phyloP scores from a whole-genome alignment of 371 early-diverging fungal genomes.

The Mortierella sp. region DNA sequence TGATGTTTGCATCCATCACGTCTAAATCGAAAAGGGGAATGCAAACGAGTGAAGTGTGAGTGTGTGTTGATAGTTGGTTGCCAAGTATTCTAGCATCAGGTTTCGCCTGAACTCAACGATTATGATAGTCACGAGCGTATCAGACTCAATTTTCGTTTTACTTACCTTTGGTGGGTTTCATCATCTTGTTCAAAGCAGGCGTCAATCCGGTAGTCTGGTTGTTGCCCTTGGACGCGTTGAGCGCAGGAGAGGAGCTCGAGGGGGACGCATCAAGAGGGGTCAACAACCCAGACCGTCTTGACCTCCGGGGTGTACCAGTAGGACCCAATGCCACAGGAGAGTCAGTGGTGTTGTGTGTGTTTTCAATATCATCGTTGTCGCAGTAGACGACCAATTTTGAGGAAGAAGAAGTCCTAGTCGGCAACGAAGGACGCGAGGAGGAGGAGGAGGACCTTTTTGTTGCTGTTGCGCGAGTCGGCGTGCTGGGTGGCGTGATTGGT shows the following conservation, averaged over 20 bases:
- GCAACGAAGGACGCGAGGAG: not conserved
- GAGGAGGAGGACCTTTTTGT: conserved; percentile 12
- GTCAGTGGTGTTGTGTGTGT: not conserved
- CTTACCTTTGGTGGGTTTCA: conserved; percentile 26
- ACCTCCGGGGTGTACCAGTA: conserved; percentile 5
- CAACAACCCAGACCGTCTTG: conserved; percentile 1
- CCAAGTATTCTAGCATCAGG: not conserved
- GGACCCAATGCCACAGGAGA: not conserved
- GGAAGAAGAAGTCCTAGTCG: not conserved
- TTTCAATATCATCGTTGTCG: not conserved
- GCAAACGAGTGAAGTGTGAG: not conserved
- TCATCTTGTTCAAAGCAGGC: conserved; percentile 40
- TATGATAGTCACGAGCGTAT: not conserved
- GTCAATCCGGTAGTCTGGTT: conserved; percentile 40
- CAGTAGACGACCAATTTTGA: not conserved
- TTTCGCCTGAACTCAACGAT: not conserved
- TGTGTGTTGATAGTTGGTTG: not conserved
- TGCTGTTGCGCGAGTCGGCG: conserved; percentile 28
- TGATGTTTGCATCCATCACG: not conserved
- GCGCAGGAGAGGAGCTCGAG: not conserved
- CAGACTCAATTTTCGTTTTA: too few relatives aligned
- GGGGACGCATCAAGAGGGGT: conserved; percentile 5
- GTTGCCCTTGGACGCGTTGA: conserved; percentile 10
- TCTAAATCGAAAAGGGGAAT: not conserved
- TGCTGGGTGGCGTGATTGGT: conserved; percentile 33